Evolutionary conservation across 2,329 filamentous ascomycete genomes (phyloP).

Genomic region (Botrytis hyacinthi): DNA sequence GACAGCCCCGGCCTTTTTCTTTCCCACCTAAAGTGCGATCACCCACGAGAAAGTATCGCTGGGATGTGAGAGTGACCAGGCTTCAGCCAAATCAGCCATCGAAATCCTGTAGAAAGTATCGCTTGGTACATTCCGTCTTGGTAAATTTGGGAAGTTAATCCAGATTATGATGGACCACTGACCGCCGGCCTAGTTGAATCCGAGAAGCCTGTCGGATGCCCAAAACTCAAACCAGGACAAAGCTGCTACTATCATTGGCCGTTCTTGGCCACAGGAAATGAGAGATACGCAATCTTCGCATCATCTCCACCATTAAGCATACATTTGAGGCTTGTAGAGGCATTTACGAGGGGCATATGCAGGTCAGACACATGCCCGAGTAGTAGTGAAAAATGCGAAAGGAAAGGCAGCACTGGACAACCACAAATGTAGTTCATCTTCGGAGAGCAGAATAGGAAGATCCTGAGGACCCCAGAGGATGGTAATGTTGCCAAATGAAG

Average conservation of each 20-base stretch:
- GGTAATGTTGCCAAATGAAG: not conserved
- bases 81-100: not conserved
- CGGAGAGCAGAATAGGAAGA: slow-evolving; percentile 17
- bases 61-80: not conserved
- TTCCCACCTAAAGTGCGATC: not conserved
- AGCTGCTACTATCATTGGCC: not conserved
- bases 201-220: not conserved
- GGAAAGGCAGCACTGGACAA: not conserved
- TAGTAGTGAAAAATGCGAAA: slow-evolving; percentile 11
- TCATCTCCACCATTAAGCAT: slow-evolving; percentile 5
- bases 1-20: not conserved
- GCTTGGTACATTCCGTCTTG: not conserved
- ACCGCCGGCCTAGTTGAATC: not conserved
- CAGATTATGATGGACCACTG: not conserved
- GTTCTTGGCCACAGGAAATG: not conserved
- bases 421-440: slow-evolving; percentile 1
- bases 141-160: not conserved
- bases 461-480: slow-evolving; percentile 18
- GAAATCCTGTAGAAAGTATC: not conserved
- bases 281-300: slow-evolving; percentile 23
- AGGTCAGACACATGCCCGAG: slow-evolving; percentile 16
- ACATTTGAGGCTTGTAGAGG: not conserved
- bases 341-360: slow-evolving; percentile 17
- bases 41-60: not conserved
- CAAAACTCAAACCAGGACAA: not conserved